Evolutionary conservation across 2,329 filamentous ascomycete genomes (phyloP), one percentile per base, ranked within the genome.

Genomic region (Ceratocystis albifundus): DNA sequence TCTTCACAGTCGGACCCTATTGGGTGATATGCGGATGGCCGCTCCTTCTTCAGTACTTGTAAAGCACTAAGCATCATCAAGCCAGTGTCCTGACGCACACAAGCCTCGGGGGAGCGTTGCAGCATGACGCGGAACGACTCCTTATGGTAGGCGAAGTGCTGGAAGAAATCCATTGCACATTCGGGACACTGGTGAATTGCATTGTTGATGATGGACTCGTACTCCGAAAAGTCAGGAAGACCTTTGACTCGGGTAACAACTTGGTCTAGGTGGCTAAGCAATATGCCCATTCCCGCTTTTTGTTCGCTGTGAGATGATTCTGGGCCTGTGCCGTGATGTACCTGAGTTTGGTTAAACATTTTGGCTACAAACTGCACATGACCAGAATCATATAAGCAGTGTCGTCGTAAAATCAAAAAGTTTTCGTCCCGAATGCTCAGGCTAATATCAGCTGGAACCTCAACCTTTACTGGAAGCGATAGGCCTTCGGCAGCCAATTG

Each of bases 321-420:
- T 17, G 6, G 20, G 3, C 36, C 48, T 6, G 32, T 36, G 10
- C 30, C 6, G 36, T 65, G 63, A 36, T 77, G 76, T 7, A 74
- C 72, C 62, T 78, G 82, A 62, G 86, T 76, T 48, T 82, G 81
- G 6, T 77, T 75, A 36, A 94, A 80, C 46, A 90, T 77, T 65
- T 80, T 79, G 45, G 80, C 78, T 17, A 91, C 80, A 70, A 96
- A 90, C 1, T 77, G 76, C 1, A 85, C 79, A 71, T 96, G 89
- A 41, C 80, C 80, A 1, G 84, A 82, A 71, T 96, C 91, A 71
- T 88, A 89, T 28, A 95, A 79, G 73, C 88, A 92, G 72, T 95
- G 91, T 20, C 88, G 84, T 65, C 88, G 84, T 61, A 96, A 80
- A 28, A 90, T 82, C 1, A 83, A 70, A 68, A 88, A 85, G 70